Conservation (phyloP, 768 basidiomycete genomes). For the Agrocybe pediades region DNA sequence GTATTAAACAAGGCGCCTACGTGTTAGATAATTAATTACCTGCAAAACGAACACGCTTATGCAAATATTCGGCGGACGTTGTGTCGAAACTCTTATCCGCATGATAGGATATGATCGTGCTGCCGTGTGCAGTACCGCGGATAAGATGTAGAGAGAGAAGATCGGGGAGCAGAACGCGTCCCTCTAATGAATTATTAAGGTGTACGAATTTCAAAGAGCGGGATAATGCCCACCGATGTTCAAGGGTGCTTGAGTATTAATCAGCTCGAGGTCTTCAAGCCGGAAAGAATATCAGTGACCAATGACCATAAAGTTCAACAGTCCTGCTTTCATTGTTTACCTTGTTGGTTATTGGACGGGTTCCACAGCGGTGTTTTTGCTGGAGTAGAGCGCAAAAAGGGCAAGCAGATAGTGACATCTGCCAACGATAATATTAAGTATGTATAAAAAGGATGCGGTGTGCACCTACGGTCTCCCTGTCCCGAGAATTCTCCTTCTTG, state of each 20-base stretch:
- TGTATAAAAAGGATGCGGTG: neutral
- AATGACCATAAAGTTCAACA: no score
- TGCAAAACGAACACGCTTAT: conserved; percentile 47
- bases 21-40: conserved; percentile 22
- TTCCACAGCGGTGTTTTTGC: conserved; percentile 20
- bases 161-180: conserved; percentile 41
- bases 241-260: neutral
- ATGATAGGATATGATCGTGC: conserved; percentile 51
- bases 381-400: conserved; percentile 48
- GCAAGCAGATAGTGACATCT: conserved; percentile 62
- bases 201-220: no score
- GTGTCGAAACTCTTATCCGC: conserved; percentile 32
- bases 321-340: no score
- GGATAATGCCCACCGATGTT: conserved; percentile 18
- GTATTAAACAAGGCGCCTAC: neutral
- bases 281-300: no score
- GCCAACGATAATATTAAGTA: neutral
- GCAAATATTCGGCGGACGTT: conserved; percentile 41
- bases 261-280: no score
- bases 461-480: conserved; percentile 52
- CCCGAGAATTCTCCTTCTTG: conserved; percentile 45
- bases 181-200: conserved; percentile 14
- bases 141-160: conserved; percentile 49
- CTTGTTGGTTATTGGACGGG: conserved; percentile 11
- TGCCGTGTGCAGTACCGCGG: conserved; percentile 39